Conservation (phyloP, 495 filamentous ascomycete species). For the Cladorrhinum samala region DNA sequence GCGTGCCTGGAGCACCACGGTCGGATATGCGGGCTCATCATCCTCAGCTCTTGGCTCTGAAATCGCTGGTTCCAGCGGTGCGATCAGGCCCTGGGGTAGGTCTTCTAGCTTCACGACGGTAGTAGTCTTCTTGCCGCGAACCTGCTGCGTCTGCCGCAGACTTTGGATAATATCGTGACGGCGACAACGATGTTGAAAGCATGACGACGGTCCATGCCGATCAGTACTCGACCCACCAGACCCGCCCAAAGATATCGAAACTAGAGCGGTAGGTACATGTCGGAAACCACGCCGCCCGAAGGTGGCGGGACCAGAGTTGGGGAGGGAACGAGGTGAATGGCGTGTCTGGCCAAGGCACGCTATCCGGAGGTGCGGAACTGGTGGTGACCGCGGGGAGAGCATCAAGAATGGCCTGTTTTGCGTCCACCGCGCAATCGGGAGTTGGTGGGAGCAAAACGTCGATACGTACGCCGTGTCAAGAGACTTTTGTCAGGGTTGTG, state of each 20-base stretch:
- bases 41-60: constrained; percentile 23
- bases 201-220: neutral
- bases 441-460: constrained; percentile 2
- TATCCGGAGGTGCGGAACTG: constrained; percentile 20
- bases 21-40: constrained; percentile 63
- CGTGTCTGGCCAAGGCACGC: constrained; percentile 18
- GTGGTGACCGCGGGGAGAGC: constrained; percentile 21
- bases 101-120: constrained; percentile 56
- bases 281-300: constrained; percentile 14
- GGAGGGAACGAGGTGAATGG: constrained; percentile 8
- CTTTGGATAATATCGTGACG: neutral
- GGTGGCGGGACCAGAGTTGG: constrained; percentile 18
- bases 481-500: constrained; percentile 1
- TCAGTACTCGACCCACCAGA: neutral
- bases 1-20: constrained; percentile 81
- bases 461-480: neutral
- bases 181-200: neutral
- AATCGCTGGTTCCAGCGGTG: constrained; percentile 15
- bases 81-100: constrained; percentile 55
- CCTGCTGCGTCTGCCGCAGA: constrained; percentile 8
- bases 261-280: constrained; percentile 16
- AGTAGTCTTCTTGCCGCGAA: constrained; percentile 39
- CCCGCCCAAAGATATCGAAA: too few relatives aligned
- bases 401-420: constrained; percentile 26
- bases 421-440: neutral